Percentiles rank a stretch among this genome's conserved stretches.
Conservation (phyloP, 2,329 filamentous ascomycete genomes). For the Macrophomina tecta region DNA sequence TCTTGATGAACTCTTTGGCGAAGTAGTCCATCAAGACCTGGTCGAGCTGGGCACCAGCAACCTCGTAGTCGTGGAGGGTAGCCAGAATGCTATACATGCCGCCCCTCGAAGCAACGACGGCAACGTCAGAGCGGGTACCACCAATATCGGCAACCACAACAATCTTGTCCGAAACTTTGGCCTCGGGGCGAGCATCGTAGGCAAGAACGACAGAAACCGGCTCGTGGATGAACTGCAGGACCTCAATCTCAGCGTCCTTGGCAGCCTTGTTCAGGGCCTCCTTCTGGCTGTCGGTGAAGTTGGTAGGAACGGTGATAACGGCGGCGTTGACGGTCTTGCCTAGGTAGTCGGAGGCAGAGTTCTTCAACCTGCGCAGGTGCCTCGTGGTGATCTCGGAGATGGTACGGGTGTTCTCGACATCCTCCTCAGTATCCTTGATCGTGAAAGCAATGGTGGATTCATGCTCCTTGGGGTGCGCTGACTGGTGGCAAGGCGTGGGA, state of each 20-base stretch:
- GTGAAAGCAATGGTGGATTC: conserved; percentile 78
- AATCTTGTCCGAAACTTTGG: conserved; percentile 80
- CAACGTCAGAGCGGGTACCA: conserved; percentile 88
- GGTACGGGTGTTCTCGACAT: conserved; percentile 67
- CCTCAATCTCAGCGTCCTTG: conserved; percentile 80
- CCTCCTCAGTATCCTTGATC: conserved; percentile 72
- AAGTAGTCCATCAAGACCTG: conserved; percentile 94
- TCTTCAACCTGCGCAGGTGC: conserved; percentile 80
- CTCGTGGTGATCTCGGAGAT: conserved; percentile 84
- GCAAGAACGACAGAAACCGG: conserved; percentile 87
- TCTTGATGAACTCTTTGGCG: conserved; percentile 98
- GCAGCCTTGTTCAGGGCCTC: conserved; percentile 79
- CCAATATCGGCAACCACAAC: conserved; percentile 92
- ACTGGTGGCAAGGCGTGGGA: conserved; percentile 90
- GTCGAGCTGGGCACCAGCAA: conserved; percentile 84
- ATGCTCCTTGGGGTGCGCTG: conserved; percentile 82
- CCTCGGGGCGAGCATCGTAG: conserved; percentile 85
- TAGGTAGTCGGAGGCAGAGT: conserved; percentile 87
- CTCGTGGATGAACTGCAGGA: conserved; percentile 92
- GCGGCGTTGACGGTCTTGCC: conserved; percentile 94
- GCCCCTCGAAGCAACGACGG: conserved; percentile 87
- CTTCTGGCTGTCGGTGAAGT: conserved; percentile 88
- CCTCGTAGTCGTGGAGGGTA: conserved; percentile 94
- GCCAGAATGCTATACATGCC: conserved; percentile 97
- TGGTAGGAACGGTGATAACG: conserved; percentile 91